Percentiles rank a stretch among this genome's conserved stretches.
Conservation (phyloP, 208 protist species). For the Balamuthia mandrillaris region DNA sequence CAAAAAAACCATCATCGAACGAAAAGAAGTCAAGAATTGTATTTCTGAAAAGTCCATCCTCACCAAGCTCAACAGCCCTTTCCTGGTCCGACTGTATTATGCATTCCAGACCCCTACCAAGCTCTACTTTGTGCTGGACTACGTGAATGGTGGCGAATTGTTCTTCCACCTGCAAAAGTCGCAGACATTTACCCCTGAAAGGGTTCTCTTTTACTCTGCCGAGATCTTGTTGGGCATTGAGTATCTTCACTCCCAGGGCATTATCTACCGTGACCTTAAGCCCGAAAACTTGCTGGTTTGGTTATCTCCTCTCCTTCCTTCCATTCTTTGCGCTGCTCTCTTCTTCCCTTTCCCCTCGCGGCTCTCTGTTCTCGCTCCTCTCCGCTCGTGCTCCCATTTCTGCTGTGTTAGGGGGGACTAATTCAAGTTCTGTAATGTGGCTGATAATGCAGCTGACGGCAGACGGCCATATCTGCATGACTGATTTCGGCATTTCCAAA, state of each 20-base stretch:
- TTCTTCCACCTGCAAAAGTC: constrained; percentile 20
- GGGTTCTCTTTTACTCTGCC: constrained; percentile 62
- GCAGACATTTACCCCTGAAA: not conserved
- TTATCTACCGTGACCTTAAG: not conserved
- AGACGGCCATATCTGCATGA: not conserved
- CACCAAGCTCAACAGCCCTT: constrained; percentile 54
- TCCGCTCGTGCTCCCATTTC: too few species aligned
- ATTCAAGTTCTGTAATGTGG: too few species aligned
- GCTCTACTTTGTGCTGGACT: constrained; percentile 55
- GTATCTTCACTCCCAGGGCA: not conserved
- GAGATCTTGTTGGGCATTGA: constrained; percentile 51
- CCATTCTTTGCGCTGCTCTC: not conserved
- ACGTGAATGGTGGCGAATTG: constrained; percentile 61
- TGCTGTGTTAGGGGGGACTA: not conserved
- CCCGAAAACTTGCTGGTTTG: not conserved
- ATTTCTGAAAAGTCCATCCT: constrained; percentile 59
- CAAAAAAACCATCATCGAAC: not conserved
- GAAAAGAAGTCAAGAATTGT: not conserved
- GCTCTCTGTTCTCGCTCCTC: too few species aligned
- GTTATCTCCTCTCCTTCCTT: not conserved
- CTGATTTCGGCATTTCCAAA: not conserved
- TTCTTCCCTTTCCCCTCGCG: not conserved
- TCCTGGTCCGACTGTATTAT: constrained; percentile 70
- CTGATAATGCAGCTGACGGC: too few species aligned
- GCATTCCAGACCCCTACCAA: constrained; percentile 72